Percentiles rank a stretch among this genome's conserved stretches.
These are phyloP conservation scores for Trapa bicornis DNA, from an alignment of 345 rosid genomes.

Conservation along the genomic window DNA sequence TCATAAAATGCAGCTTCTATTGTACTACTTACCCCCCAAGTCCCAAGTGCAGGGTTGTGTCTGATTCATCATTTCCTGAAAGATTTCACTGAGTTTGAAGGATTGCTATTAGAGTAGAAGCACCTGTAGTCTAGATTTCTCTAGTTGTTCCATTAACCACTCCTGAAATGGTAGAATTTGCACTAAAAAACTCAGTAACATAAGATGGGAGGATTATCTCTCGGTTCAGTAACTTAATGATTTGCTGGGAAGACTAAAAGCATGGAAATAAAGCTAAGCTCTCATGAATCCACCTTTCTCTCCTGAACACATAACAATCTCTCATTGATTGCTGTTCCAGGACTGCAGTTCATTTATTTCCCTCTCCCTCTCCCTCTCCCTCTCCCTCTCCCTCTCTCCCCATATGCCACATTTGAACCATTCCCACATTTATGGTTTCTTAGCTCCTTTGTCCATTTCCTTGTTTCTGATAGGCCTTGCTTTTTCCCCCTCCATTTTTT, in stretches of 20 bases:
- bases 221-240: not conserved
- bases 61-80: conserved; percentile 54
- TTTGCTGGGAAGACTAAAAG: not conserved
- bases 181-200: not conserved
- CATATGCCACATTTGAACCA: conserved; percentile 6
- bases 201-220: no score
- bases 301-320: conserved; percentile 55
- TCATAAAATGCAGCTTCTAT: no score
- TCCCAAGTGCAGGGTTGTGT: conserved; percentile 79
- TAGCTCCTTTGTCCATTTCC: not conserved
- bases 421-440: conserved; percentile 1
- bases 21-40: no score
- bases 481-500: not conserved
- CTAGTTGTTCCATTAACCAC: conserved; percentile 57
- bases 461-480: not conserved
- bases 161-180: conserved; percentile 41
- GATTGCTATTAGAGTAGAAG: not conserved
- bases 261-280: not conserved
- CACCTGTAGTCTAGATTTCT: conserved; percentile 77
- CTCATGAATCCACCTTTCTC: conserved; percentile 37
- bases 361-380: not conserved
- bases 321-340: conserved; percentile 60
- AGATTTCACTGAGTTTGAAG: not conserved
- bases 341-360: conserved; percentile 63
- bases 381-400: not conserved